Percentiles rank a stretch among this genome's conserved stretches.
These are phyloP conservation scores for Microsporum audouinii DNA, from an alignment of 2,329 filamentous ascomycete genomes.

Conservation along the genomic window DNA sequence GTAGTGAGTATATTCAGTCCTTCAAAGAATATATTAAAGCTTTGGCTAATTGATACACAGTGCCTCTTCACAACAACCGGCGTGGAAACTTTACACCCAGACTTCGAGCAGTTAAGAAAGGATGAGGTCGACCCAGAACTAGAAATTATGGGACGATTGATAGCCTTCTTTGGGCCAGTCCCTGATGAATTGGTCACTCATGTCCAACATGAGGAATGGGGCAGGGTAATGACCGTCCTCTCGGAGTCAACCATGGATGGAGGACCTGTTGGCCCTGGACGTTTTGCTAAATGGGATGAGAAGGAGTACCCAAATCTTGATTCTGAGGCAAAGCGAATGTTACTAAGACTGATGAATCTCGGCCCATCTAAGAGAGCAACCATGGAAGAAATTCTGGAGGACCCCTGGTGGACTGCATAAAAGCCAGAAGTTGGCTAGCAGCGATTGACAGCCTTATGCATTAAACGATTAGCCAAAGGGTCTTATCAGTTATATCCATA, in stretches of 20 bases:
- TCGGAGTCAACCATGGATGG: constrained; percentile 15
- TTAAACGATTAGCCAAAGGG: no score
- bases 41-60: background rate
- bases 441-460: no score
- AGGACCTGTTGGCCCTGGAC: constrained; percentile 7
- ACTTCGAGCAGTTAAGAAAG: constrained; percentile 18
- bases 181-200: constrained; percentile 20
- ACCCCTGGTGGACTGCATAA: background rate
- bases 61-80: constrained; percentile 18
- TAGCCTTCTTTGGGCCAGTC: constrained; percentile 21
- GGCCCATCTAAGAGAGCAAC: constrained; percentile 22
- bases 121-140: constrained; percentile 18
- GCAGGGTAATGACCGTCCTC: constrained; percentile 17
- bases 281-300: constrained; percentile 21
- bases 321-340: constrained; percentile 21
- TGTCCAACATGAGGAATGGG: constrained; percentile 20
- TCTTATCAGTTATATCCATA: no score
- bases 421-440: no score
- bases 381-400: constrained; percentile 12
- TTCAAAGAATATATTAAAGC: no score
- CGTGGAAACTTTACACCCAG: constrained; percentile 17
- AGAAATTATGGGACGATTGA: constrained; percentile 21
- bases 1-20: background rate
- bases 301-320: constrained; percentile 22
- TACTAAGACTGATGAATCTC: constrained; percentile 24